Base-by-base conservation (phyloP, 2,329 filamentous ascomycete species). In the Hirsutella thompsonii region DNA sequence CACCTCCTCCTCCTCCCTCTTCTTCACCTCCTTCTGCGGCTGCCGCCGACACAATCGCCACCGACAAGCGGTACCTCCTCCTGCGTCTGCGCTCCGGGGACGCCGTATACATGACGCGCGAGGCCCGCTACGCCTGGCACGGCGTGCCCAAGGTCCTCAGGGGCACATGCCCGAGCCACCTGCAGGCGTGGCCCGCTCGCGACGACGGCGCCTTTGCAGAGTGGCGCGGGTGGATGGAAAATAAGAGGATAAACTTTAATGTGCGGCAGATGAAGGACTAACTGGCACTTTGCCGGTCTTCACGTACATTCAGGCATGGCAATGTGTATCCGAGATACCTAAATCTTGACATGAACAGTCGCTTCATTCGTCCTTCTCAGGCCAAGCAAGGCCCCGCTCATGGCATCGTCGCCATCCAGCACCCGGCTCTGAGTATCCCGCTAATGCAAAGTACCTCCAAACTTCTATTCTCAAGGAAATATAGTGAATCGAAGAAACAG, bases 71-170 rank as follows among this genome's bases (percentile, higher is more conserved):
- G 20, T 74, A 72, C 45, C 54, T 83, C 5, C 62, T 80, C 2
- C 55, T 94, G 29, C 70, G 82, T 19, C 66, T 96, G 30, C 72
- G 80, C 20, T 94, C 87, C 1, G 90, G 92, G 0, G 90, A 95
- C 63, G 87, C 80, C 1, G 77, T 96, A 1, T 88, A 93, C 55
- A 96, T 98, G 90, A 80, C 76, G 38, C 74, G 82, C 18, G 69
- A 78, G 43, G 82, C 85, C 4, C 72, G 92, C 35, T 94, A 87
- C 61, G 89, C 90, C 2, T 96, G 90, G 90, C 92, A 96, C 63
- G 89, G 85, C 11, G 88, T 96, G 11, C 89, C 92, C 5, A 92
- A 89, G 57, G 81, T 96, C 11, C 55, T 95, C 29, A 72, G 77
- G 37, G 75, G 66, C 1, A 94, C 86, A 0, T 96, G 89, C 60